Evolutionary conservation across 768 basidiomycete species (phyloP), one percentile per base, ranked within the genome.

Genomic region (Hygrocybe coccinea): DNA sequence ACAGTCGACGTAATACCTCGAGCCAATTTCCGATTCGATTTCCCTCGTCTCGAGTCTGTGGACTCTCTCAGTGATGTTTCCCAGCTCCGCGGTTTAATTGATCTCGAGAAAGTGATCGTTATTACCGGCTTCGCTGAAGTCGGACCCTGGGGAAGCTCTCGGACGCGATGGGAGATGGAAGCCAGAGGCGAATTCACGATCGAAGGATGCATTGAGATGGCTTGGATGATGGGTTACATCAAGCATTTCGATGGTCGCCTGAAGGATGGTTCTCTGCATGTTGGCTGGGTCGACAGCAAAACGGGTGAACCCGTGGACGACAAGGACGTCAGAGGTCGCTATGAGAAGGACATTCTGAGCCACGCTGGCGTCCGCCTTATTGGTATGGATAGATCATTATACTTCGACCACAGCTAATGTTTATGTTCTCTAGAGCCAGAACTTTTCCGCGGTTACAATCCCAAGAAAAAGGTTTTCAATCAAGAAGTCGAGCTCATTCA

Each of bases 111-210:
- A 73, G 95, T 97, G 56, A 76, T 93, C 57, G 97, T 99, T 55
- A 79, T 97, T 65, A 95, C 97, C 43, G 97, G 97, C 58, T 98
- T 91, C 69, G 95, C 89, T 33, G 97, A 99, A 70, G 92, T 98
- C 50, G 89, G 97, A 2, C 97, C 97, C 11, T 99, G 95, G 95
- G 97, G 97, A 61, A 94, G 91, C 66, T 89, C 95, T 14, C 85
- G 97, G 56, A 99, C 97, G 2, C 85, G 97, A 56, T 99, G 97
- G 97, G 97, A 99, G 76, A 98, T 99, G 94, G 97, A 99, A 69
- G 95, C 94, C 45, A 81, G 85, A 45, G 95, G 97, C n/a, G 86
- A 95, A 66, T 88, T 98, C 71, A 94, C 95, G 1, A 95, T 98
- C 63, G 89, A 97, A 70, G 97, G 97, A 17, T 92, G 91, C 65